These are phyloP conservation scores for Diaporthe ampelina DNA, from an alignment of 2,329 filamentous ascomycete genomes.

Conservation along the genomic window DNA sequence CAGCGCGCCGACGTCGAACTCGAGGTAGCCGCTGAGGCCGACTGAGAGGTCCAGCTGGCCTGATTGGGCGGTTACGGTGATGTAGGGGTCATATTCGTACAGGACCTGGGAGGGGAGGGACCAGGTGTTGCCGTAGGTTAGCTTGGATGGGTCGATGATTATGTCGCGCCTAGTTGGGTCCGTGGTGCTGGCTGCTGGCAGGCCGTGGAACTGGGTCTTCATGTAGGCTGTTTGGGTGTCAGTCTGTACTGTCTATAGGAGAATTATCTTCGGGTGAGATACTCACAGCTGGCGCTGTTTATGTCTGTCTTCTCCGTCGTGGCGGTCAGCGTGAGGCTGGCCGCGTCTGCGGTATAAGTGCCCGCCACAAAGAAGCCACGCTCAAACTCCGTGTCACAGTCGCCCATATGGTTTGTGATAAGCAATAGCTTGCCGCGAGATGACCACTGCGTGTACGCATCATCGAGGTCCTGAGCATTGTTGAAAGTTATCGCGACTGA, in stretches of 20 bases:
- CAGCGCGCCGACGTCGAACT: slow-evolving; percentile 54
- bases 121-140: slow-evolving; percentile 30
- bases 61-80: slow-evolving; percentile 53
- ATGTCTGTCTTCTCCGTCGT: slow-evolving; percentile 27
- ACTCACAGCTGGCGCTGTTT: slow-evolving; percentile 20
- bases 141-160: slow-evolving; percentile 19
- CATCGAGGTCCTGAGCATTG: slow-evolving; percentile 18
- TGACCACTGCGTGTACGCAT: slow-evolving; percentile 34
- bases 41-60: slow-evolving; percentile 53
- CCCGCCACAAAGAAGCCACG: slow-evolving; percentile 37
- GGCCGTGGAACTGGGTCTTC: slow-evolving; percentile 35
- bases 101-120: slow-evolving; percentile 27
- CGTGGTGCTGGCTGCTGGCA: slow-evolving; percentile 29
- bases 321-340: slow-evolving; percentile 24
- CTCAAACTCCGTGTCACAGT: slow-evolving; percentile 37
- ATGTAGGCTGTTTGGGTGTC: slow-evolving; percentile 30
- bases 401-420: slow-evolving; percentile 37
- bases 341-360: neutral
- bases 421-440: slow-evolving; percentile 29
- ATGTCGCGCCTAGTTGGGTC: slow-evolving; percentile 21
- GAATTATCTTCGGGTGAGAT: neutral
- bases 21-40: slow-evolving; percentile 58
- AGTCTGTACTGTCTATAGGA: neutral
- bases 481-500: slow-evolving; percentile 32
- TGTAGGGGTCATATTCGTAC: slow-evolving; percentile 44